Evolutionary conservation across 2,329 filamentous ascomycete species (phyloP).

Genomic region (Penicillium sclerotigenum): DNA sequence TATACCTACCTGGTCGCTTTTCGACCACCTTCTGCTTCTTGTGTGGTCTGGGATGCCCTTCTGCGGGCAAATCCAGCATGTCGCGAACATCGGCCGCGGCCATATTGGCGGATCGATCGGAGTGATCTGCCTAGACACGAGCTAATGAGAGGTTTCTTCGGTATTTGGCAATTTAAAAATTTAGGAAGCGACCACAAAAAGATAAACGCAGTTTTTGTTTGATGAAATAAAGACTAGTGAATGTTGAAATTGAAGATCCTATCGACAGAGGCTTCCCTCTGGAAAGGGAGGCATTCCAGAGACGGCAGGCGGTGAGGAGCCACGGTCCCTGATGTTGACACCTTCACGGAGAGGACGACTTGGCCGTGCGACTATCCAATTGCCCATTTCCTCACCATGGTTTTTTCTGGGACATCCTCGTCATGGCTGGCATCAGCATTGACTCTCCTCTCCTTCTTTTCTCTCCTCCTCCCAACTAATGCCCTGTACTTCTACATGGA

Average conservation of each 20-base stretch:
- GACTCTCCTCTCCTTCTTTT: conserved; percentile 64
- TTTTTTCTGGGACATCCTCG: conserved; percentile 32
- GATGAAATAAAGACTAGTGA: conserved; percentile 11
- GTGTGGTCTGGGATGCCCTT: conserved; percentile 58
- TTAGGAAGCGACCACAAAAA: neutral
- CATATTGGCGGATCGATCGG: conserved; percentile 49
- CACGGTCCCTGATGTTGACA: conserved; percentile 28
- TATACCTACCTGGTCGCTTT: conserved; percentile 53
- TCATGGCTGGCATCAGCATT: conserved; percentile 47
- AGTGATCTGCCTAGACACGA: neutral
- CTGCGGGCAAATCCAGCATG: conserved; percentile 72
- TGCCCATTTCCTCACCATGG: conserved; percentile 30
- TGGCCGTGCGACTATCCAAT: conserved; percentile 14
- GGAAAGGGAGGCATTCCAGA: conserved; percentile 25
- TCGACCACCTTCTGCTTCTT: conserved; percentile 72
- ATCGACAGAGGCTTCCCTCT: conserved; percentile 18
- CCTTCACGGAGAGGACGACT: conserved; percentile 13
- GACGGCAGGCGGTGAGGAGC: conserved; percentile 23
- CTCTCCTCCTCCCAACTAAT: conserved; percentile 61
- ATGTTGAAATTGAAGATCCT: conserved; percentile 8
- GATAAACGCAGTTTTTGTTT: conserved; percentile 3
- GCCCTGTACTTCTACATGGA: conserved; percentile 97
- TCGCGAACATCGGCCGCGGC: conserved; percentile 80
- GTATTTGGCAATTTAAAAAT: neutral
- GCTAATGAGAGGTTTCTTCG: neutral